Evolutionary conservation across 1,284 basidiomycete genomes (phyloP).

Genomic region (Fomitopsis palustris): DNA sequence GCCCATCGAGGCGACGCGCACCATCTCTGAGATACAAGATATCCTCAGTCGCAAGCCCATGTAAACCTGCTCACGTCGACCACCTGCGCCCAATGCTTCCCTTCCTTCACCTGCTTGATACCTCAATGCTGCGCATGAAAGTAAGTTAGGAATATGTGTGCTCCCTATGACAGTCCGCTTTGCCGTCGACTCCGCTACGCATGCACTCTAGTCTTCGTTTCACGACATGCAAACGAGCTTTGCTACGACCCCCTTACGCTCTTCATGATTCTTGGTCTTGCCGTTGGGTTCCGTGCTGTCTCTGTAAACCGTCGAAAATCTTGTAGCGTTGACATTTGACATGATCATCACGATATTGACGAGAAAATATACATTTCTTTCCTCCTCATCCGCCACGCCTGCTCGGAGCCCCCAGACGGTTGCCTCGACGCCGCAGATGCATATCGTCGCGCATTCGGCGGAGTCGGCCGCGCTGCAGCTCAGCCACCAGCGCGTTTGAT

Average conservation of each 20-base stretch:
- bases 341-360: slow-evolving; percentile 2
- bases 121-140: slow-evolving; percentile 9
- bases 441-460: too few relatives aligned
- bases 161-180: slow-evolving; percentile 7
- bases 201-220: slow-evolving; percentile 1
- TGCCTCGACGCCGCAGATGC: neutral
- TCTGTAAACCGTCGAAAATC: slow-evolving; percentile 13
- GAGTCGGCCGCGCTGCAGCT: neutral
- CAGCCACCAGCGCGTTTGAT: neutral
- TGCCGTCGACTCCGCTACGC: neutral
- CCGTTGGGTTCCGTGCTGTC: slow-evolving; percentile 5
- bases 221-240: slow-evolving; percentile 2
- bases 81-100: slow-evolving; percentile 5
- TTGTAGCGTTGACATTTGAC: slow-evolving; percentile 11
- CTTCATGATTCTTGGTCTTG: slow-evolving; percentile 12
- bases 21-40: slow-evolving; percentile 71
- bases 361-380: slow-evolving; percentile 1
- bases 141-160: slow-evolving; percentile 8
- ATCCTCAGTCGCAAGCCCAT: slow-evolving; percentile 61
- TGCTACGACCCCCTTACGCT: slow-evolving; percentile 17
- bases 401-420: neutral
- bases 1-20: slow-evolving; percentile 61
- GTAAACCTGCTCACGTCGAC: slow-evolving; percentile 12
- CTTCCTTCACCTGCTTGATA: slow-evolving; percentile 5
- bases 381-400: neutral